These are phyloP conservation scores for Funneliformis geosporum DNA, from an alignment of 192 early-diverging fungal species.

Conservation along the genomic window DNA sequence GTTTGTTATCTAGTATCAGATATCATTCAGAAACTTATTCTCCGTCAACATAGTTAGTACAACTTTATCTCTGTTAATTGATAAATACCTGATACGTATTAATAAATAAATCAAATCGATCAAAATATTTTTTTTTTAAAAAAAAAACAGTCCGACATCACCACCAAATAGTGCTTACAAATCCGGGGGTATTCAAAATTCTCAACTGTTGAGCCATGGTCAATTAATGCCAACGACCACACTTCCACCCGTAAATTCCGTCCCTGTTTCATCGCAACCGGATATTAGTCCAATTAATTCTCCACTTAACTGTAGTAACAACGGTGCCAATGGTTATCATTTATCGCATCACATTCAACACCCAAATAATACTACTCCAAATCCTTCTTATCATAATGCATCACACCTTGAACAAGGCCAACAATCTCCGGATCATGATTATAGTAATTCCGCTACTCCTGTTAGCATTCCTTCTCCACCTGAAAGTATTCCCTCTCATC, in stretches of 20 bases:
- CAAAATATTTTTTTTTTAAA: background rate
- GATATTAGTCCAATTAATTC: constrained; percentile 28
- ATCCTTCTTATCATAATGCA: constrained; percentile 24
- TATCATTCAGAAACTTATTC: constrained; percentile 11
- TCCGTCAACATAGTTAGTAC: constrained; percentile 24
- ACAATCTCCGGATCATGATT: constrained; percentile 26
- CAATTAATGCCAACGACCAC: constrained; percentile 26
- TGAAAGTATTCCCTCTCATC: constrained; percentile 19
- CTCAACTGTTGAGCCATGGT: constrained; percentile 17
- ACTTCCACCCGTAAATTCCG: constrained; percentile 24
- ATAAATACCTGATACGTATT: background rate
- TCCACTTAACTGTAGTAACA: constrained; percentile 17
- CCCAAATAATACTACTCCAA: background rate
- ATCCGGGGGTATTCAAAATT: background rate
- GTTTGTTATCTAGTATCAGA: constrained; percentile 20
- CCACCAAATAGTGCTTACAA: constrained; percentile 15
- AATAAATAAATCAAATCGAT: background rate
- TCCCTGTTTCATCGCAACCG: constrained; percentile 1
- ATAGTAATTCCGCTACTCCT: constrained; percentile 13
- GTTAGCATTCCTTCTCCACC: constrained; percentile 30
- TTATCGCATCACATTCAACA: constrained; percentile 28
- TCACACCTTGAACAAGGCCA: constrained; percentile 26
- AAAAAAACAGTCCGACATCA: background rate
- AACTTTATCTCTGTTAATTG: background rate
- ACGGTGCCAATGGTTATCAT: constrained; percentile 26